These are phyloP conservation scores for Endotrypanum monterogeii DNA, from an alignment of 208 protist genomes.

Conservation along the genomic window DNA sequence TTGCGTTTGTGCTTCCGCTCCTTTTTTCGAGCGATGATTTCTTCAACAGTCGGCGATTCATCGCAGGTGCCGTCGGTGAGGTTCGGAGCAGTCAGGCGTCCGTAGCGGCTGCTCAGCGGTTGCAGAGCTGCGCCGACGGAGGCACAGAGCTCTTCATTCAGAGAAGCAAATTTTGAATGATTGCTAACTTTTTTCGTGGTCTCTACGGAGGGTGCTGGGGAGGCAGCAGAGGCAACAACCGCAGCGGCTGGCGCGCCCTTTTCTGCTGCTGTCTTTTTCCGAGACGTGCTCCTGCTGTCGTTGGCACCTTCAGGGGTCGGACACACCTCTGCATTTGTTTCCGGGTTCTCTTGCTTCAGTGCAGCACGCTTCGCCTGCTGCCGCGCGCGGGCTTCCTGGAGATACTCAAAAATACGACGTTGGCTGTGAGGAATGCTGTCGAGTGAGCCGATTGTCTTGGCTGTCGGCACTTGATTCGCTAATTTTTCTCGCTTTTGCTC, in stretches of 20 bases:
- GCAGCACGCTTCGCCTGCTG: constrained; percentile 34
- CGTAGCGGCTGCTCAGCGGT: constrained; percentile 5
- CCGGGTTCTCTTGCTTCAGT: constrained; percentile 15
- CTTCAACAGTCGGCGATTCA: constrained; percentile 33
- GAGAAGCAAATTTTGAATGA: constrained; percentile 20
- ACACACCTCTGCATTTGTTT: neutral
- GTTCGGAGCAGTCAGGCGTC: neutral
- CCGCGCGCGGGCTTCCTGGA: constrained; percentile 48
- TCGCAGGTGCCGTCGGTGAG: neutral
- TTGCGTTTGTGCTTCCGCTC: constrained; percentile 79
- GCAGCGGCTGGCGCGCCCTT: neutral
- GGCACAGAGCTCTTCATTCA: constrained; percentile 42
- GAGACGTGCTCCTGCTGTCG: neutral
- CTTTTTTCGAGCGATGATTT: constrained; percentile 84
- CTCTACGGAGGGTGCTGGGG: neutral
- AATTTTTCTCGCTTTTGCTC: constrained; percentile 69
- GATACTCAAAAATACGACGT: constrained; percentile 57
- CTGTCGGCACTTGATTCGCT: constrained; percentile 77
- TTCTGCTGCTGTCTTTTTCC: constrained; percentile 3
- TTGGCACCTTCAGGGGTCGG: neutral
- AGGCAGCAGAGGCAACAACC: neutral
- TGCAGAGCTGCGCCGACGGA: constrained; percentile 27
- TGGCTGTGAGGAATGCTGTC: constrained; percentile 73
- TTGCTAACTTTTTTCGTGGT: constrained; percentile 14
- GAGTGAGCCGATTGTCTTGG: constrained; percentile 32